Evolutionary conservation across 495 filamentous ascomycete genomes (phyloP).

Genomic region (Aspergillus panamensis): DNA sequence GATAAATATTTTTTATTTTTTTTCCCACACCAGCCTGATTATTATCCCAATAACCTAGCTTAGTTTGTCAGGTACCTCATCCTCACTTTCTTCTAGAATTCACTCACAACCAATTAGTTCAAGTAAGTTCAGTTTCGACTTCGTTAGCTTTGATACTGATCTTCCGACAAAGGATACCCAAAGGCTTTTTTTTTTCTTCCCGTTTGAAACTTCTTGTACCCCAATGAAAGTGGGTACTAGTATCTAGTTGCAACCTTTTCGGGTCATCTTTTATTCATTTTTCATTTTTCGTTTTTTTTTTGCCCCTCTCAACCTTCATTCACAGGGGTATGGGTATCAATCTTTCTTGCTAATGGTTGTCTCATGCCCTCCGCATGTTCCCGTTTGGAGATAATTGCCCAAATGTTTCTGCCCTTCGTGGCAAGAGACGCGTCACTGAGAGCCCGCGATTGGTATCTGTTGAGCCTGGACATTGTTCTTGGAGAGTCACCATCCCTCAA

Average conservation of each 20-base stretch:
- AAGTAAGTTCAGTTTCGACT: slow-evolving; percentile 7
- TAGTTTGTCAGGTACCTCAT: slow-evolving; percentile 20
- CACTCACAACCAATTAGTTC: slow-evolving; percentile 28
- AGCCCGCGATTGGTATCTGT: slow-evolving; percentile 37
- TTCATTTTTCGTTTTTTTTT: slow-evolving; percentile 13
- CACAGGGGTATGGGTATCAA: slow-evolving; percentile 19
- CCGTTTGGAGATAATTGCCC: slow-evolving; percentile 22
- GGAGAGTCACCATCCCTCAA: slow-evolving; percentile 19
- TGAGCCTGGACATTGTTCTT: slow-evolving; percentile 21
- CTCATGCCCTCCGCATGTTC: slow-evolving; percentile 24
- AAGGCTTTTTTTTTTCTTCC: slow-evolving; percentile 5
- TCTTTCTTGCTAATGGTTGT: slow-evolving; percentile 22
- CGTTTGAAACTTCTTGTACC: slow-evolving; percentile 15
- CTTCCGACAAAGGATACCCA: slow-evolving; percentile 11
- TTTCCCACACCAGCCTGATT: slow-evolving; percentile 16
- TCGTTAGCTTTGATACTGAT: slow-evolving; percentile 22
- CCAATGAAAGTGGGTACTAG: slow-evolving; percentile 23
- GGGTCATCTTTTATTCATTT: slow-evolving; percentile 11
- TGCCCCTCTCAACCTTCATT: slow-evolving; percentile 10
- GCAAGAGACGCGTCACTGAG: slow-evolving; percentile 30
- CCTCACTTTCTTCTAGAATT: slow-evolving; percentile 14
- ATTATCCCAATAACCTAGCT: slow-evolving; percentile 22
- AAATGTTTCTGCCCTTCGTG: slow-evolving; percentile 24
- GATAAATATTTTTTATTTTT: slow-evolving; percentile 12
- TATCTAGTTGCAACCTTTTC: slow-evolving; percentile 29